Conservation (phyloP, 805 yeast species). For the Saccharomycopsis sp. region DNA sequence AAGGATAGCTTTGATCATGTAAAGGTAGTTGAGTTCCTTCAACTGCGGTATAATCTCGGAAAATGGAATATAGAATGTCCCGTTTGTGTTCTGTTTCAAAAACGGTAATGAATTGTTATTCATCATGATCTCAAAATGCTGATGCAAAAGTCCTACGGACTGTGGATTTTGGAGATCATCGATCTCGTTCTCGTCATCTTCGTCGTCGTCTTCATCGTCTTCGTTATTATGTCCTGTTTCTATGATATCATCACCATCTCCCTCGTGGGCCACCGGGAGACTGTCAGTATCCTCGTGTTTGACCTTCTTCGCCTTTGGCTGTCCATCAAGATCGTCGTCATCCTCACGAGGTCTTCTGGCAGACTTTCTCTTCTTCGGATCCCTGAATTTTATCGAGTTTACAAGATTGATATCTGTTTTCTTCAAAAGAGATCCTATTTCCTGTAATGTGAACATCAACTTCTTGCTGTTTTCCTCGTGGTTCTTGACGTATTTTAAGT, state of each 20-base stretch:
- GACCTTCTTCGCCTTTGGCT: constrained; percentile 23
- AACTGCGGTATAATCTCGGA: constrained; percentile 40
- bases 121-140: constrained; percentile 58
- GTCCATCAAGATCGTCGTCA: constrained; percentile 31
- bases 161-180: constrained; percentile 21
- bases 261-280: not conserved
- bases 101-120: constrained; percentile 53
- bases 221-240: constrained; percentile 25
- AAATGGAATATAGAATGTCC: constrained; percentile 57
- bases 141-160: constrained; percentile 16
- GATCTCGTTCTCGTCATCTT: constrained; percentile 28
- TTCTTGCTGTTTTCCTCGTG: constrained; percentile 7
- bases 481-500: constrained; percentile 13
- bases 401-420: constrained; percentile 9
- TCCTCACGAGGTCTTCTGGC: constrained; percentile 25
- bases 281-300: constrained; percentile 24
- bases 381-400: constrained; percentile 26
- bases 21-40: constrained; percentile 47
- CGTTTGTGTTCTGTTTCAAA: constrained; percentile 49
- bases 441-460: constrained; percentile 13
- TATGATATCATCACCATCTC: constrained; percentile 25
- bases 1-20: constrained; percentile 50
- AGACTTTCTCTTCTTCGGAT: constrained; percentile 32
- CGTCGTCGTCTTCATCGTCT: constrained; percentile 30
- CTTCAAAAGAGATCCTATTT: constrained; percentile 10